Percentiles rank a stretch among this genome's conserved stretches.
These are phyloP conservation scores for Tolypocladium tropicale DNA, from an alignment of 2,329 filamentous ascomycete species.

Conservation along the genomic window DNA sequence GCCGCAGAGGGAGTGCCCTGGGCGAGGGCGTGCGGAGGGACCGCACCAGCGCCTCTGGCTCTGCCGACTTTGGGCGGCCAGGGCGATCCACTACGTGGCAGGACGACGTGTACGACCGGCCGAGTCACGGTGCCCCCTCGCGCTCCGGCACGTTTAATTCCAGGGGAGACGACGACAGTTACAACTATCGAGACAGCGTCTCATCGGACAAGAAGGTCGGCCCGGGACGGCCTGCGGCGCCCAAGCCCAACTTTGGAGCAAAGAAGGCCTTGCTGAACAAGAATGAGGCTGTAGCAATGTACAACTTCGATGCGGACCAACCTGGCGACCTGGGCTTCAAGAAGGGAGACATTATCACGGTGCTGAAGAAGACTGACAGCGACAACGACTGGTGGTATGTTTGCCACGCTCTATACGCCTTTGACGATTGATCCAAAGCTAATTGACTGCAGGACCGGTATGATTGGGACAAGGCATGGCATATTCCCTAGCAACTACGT, in stretches of 20 bases:
- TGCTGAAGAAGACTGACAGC: conserved; percentile 88
- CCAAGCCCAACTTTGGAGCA: conserved; percentile 72
- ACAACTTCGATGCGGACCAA: conserved; percentile 90
- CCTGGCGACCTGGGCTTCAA: conserved; percentile 89
- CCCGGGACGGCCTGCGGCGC: conserved; percentile 72
- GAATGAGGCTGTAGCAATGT: conserved; percentile 84
- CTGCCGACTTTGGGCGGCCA: conserved; percentile 44
- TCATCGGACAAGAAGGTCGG: conserved; percentile 34
- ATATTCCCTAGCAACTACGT: conserved; percentile 86
- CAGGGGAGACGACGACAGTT: conserved; percentile 34
- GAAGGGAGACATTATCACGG: conserved; percentile 93
- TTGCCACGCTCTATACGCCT: background rate
- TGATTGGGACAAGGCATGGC: conserved; percentile 72
- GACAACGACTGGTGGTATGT: conserved; percentile 89
- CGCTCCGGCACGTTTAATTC: conserved; percentile 43
- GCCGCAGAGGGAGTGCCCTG: conserved; percentile 57
- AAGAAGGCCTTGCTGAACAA: conserved; percentile 45
- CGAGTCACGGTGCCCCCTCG: conserved; percentile 27
- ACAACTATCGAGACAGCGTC: conserved; percentile 42
- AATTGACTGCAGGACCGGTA: conserved; percentile 58
- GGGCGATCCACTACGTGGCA: conserved; percentile 61
- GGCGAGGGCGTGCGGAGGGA: conserved; percentile 48
- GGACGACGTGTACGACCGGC: conserved; percentile 63
- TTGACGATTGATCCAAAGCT: background rate
- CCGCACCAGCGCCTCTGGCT: conserved; percentile 27